Conservation (phyloP, 108 stramenopile genomes). For the Chaetoceros tenuissimus region DNA sequence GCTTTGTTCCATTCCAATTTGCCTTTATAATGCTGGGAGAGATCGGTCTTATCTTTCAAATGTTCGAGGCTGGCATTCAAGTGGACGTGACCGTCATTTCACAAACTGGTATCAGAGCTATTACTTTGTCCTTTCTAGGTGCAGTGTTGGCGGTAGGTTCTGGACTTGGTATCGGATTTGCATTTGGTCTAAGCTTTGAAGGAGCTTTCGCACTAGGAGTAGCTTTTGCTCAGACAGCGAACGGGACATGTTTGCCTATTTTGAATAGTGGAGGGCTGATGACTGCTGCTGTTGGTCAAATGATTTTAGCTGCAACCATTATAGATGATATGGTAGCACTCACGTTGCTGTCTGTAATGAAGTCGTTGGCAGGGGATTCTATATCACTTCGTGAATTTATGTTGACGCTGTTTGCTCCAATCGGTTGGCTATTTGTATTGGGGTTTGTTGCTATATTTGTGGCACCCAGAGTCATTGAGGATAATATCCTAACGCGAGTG, state of each 20-base stretch:
- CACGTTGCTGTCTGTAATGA: conserved; percentile 31
- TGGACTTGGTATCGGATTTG: conserved; percentile 25
- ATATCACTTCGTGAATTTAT: conserved; percentile 20
- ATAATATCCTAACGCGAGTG: conserved; percentile 18
- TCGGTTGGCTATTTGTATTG: conserved; percentile 11
- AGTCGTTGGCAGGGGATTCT: conserved; percentile 19
- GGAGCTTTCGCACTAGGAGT: conserved; percentile 40
- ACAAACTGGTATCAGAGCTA: conserved; percentile 30
- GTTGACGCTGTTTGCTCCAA: conserved; percentile 21
- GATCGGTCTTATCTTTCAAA: conserved; percentile 28
- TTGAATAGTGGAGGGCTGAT: conserved; percentile 32
- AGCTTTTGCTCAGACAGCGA: conserved; percentile 44
- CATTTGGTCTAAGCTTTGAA: conserved; percentile 15
- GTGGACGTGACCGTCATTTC: conserved; percentile 45
- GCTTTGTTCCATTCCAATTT: conserved; percentile 32
- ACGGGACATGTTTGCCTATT: conserved; percentile 45
- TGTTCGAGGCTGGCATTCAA: conserved; percentile 49
- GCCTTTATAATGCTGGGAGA: conserved; percentile 29
- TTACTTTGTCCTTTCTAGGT: conserved; percentile 39
- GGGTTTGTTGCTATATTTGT: conserved; percentile 22
- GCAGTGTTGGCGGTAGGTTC: conserved; percentile 36
- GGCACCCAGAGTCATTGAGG: conserved; percentile 24
- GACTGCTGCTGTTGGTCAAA: conserved; percentile 45
- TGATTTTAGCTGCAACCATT: conserved; percentile 47
- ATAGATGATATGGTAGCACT: conserved; percentile 58